Percentiles rank a stretch among this genome's conserved stretches.
Evolutionary conservation across 1,284 basidiomycete species (phyloP).

Genomic region (Cutaneotrichosporon curvatum): DNA sequence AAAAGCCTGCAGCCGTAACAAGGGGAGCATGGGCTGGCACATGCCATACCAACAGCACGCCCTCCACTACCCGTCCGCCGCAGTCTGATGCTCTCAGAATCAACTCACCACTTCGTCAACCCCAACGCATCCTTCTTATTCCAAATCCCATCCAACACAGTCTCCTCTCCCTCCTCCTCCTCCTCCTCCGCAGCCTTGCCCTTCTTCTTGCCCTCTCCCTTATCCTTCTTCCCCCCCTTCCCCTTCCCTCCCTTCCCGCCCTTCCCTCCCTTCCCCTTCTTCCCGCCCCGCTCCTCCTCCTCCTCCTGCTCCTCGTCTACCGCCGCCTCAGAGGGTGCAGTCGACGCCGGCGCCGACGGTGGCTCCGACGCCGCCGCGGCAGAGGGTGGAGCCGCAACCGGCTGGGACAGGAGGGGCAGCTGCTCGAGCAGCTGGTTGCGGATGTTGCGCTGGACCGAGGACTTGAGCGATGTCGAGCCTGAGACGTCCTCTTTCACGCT

Average conservation of each 20-base stretch:
- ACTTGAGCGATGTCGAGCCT: constrained; percentile 89
- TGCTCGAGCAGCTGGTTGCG: constrained; percentile 72
- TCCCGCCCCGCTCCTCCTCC: constrained; percentile 24
- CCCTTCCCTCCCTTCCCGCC: constrained; percentile 20
- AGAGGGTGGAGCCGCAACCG: constrained; percentile 22
- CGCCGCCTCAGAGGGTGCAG: constrained; percentile 24
- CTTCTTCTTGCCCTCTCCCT: constrained; percentile 22
- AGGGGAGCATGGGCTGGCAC: too few species aligned
- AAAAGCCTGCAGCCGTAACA: too few species aligned
- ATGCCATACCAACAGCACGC: too few species aligned
- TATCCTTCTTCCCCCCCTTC: constrained; percentile 14
- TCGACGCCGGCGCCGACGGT: constrained; percentile 10
- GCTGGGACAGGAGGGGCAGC: constrained; percentile 59
- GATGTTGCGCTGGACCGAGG: constrained; percentile 86
- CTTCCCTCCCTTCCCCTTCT: constrained; percentile 14
- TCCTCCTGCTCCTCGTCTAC: constrained; percentile 20
- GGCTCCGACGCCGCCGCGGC: constrained; percentile 6
- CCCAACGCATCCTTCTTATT: constrained; percentile 95
- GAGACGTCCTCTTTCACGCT: constrained; percentile 77
- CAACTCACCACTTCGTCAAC: constrained; percentile 87
- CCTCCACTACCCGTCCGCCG: too few species aligned
- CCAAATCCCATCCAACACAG: constrained; percentile 80
- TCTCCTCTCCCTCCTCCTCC: constrained; percentile 44
- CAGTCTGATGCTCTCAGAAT: too few species aligned
- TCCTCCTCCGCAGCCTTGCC: constrained; percentile 38